Conservation (phyloP, 768 basidiomycete species). For the Cystofilobasidium macerans region DNA sequence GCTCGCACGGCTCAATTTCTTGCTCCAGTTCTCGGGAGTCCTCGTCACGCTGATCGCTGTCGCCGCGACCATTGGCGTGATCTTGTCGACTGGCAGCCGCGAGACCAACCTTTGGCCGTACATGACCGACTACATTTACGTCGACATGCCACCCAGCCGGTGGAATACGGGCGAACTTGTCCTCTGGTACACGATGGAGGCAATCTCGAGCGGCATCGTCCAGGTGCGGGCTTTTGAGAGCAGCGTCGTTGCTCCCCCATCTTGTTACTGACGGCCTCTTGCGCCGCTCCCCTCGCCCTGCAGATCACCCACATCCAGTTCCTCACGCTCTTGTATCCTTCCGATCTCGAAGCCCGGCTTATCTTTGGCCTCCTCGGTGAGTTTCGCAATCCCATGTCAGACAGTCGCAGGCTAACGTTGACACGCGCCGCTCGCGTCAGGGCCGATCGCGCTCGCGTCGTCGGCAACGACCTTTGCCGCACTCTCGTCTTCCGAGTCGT, state of each 20-base stretch:
- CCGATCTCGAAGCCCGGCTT: slow-evolving; percentile 69
- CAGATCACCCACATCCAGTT: slow-evolving; percentile 98
- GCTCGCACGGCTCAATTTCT: slow-evolving; percentile 81
- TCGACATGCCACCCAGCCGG: slow-evolving; percentile 56
- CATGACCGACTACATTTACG: slow-evolving; percentile 84
- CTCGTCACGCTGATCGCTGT: slow-evolving; percentile 65
- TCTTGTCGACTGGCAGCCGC: slow-evolving; percentile 50
- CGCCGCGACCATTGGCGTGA: slow-evolving; percentile 63
- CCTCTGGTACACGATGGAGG: slow-evolving; percentile 80
- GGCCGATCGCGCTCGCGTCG: slow-evolving; percentile 73
- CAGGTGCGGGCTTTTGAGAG: no score
- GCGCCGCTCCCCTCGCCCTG: neutral
- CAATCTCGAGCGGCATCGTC: slow-evolving; percentile 66
- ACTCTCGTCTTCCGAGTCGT: slow-evolving; percentile 43
- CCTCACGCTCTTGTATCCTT: slow-evolving; percentile 86
- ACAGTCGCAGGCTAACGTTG: neutral
- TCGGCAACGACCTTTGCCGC: slow-evolving; percentile 75
- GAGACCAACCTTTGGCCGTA: slow-evolving; percentile 54
- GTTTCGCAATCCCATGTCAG: slow-evolving; percentile 28
- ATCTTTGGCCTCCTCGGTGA: slow-evolving; percentile 72
- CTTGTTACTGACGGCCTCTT: neutral
- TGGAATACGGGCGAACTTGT: slow-evolving; percentile 61
- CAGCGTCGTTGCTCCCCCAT: no score
- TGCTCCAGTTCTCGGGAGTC: slow-evolving; percentile 76
- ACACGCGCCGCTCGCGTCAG: slow-evolving; percentile 36